Evolutionary conservation across 2,329 filamentous ascomycete genomes (phyloP).

Genomic region (Scytalidium sp.): DNA sequence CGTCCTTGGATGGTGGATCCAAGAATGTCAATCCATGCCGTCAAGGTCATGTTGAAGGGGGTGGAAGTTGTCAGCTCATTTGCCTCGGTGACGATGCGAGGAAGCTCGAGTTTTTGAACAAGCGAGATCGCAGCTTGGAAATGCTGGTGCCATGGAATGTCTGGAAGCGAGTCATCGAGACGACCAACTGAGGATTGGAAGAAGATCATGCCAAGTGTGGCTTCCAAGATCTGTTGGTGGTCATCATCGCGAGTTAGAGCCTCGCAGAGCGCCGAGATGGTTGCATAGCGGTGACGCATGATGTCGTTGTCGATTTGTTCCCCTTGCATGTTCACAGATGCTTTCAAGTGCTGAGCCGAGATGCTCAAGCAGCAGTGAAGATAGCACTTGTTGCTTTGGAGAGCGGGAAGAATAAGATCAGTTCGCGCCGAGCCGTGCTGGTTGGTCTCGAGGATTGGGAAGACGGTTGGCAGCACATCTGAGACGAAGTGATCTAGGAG

Average conservation of each 20-base stretch:
- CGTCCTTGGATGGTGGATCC: slow-evolving; percentile 88
- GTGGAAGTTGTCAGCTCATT: slow-evolving; percentile 37
- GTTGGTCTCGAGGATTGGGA: slow-evolving; percentile 87
- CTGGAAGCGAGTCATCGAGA: slow-evolving; percentile 77
- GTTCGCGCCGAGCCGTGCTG: slow-evolving; percentile 79
- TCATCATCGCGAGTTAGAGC: slow-evolving; percentile 76
- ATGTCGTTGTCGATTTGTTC: slow-evolving; percentile 87
- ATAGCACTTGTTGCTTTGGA: slow-evolving; percentile 90
- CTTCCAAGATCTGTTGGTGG: slow-evolving; percentile 86
- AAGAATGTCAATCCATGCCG: slow-evolving; percentile 95
- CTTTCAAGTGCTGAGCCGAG: slow-evolving; percentile 87
- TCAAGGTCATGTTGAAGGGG: slow-evolving; percentile 93
- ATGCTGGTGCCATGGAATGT: slow-evolving; percentile 96
- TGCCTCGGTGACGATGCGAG: slow-evolving; percentile 61
- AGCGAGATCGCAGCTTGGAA: slow-evolving; percentile 88
- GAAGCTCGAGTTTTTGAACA: slow-evolving; percentile 80
- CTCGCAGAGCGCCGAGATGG: slow-evolving; percentile 81
- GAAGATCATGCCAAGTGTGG: slow-evolving; percentile 91
- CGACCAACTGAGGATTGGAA: slow-evolving; percentile 91
- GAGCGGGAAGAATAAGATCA: slow-evolving; percentile 79
- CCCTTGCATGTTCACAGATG: slow-evolving; percentile 60
- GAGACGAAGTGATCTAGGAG: slow-evolving; percentile 89
- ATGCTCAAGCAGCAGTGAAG: slow-evolving; percentile 95
- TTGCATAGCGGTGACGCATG: slow-evolving; percentile 85
- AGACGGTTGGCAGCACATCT: slow-evolving; percentile 82